phyloP scores from a whole-genome alignment of 345 rosid species.

The Aegle marmelos region DNA sequence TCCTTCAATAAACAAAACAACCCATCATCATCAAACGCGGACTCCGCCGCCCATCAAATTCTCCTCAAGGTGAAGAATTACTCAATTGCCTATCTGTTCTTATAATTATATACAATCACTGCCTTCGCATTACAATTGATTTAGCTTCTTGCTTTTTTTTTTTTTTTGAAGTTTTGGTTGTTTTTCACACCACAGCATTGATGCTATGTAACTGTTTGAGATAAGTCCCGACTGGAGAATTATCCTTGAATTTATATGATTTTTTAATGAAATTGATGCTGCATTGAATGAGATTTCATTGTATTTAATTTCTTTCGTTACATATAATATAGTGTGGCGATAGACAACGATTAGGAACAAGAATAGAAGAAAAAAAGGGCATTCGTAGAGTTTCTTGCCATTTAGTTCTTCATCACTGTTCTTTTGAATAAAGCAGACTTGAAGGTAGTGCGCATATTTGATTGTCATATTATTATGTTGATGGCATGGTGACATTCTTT shows the following conservation, averaged over 20 bases:
- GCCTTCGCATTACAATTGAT: neutral
- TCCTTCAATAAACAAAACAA: constrained; percentile 16
- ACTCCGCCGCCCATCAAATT: constrained; percentile 20
- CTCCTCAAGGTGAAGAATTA: constrained; percentile 40
- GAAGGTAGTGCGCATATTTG: neutral
- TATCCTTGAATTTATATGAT: neutral
- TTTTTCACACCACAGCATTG: neutral
- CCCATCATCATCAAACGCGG: constrained; percentile 17
- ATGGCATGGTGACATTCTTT: neutral
- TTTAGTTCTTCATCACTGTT: neutral
- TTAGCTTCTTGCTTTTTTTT: neutral
- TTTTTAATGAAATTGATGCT: neutral
- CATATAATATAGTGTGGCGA: neutral
- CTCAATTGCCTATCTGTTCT: neutral
- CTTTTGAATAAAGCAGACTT: too few species aligned
- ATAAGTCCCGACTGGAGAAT: constrained; percentile 35
- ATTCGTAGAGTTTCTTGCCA: neutral
- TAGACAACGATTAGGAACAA: neutral
- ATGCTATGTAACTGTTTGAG: constrained; percentile 42
- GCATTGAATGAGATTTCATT: neutral
- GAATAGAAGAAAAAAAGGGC: neutral
- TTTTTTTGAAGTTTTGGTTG: neutral
- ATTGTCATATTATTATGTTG: neutral
- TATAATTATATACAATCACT: neutral
- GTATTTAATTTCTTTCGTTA: neutral